phyloP scores from a whole-genome alignment of 2,329 filamentous ascomycete genomes.

The Neospermospora avenae region DNA sequence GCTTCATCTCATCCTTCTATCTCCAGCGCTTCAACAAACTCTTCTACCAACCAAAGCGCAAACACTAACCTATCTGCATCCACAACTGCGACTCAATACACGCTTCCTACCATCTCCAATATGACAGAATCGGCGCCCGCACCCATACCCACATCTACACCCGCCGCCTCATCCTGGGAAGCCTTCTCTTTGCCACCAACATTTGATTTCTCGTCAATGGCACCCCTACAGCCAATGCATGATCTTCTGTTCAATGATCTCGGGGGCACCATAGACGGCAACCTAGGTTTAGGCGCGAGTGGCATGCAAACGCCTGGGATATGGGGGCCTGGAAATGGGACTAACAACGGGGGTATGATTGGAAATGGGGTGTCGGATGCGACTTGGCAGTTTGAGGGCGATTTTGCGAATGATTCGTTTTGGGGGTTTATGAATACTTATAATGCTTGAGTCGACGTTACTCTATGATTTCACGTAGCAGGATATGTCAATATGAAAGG shows the following conservation, averaged over 20 bases:
- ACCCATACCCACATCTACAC: no score
- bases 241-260: constrained; percentile 57
- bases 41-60: constrained; percentile 3
- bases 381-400: constrained; percentile 51
- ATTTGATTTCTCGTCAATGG: constrained; percentile 50
- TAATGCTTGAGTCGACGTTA: neutral
- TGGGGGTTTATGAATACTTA: constrained; percentile 53
- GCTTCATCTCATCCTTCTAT: constrained; percentile 11
- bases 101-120: constrained; percentile 30
- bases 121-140: constrained; percentile 21
- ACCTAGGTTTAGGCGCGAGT: constrained; percentile 5
- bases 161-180: constrained; percentile 17
- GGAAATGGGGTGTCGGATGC: constrained; percentile 10
- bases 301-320: constrained; percentile 7
- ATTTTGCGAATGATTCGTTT: constrained; percentile 52
- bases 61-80: neutral
- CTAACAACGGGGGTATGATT: neutral
- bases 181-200: constrained; percentile 23
- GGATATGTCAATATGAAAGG: neutral
- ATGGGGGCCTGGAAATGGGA: neutral
- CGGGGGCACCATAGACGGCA: constrained; percentile 15
- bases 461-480: neutral
- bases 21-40: constrained; percentile 17
- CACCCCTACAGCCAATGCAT: constrained; percentile 54
- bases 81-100: constrained; percentile 18